phyloP scores from a whole-genome alignment of 106 monocot species.

The Apostasia ramifera region DNA sequence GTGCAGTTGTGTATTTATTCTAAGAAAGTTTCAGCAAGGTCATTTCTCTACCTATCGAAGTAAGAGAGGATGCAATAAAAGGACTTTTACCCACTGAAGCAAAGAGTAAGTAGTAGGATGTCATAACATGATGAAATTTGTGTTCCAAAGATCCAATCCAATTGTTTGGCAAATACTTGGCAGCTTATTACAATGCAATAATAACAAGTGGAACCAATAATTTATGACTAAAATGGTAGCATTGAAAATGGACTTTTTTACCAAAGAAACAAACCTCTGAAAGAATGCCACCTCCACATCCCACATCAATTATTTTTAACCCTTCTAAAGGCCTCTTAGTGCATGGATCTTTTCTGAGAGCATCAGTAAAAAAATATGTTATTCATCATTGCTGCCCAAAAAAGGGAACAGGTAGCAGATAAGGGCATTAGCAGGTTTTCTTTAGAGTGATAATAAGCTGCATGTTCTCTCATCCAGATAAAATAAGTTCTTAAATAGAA shows the following conservation, averaged over 20 bases:
- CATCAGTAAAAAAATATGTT: neutral
- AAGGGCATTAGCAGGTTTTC: neutral
- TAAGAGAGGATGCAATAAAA: too few relatives aligned
- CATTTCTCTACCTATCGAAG: too few relatives aligned
- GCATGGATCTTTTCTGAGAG: conserved; percentile 60
- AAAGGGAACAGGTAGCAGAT: neutral
- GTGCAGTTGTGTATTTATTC: too few relatives aligned
- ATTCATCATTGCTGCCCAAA: too few relatives aligned
- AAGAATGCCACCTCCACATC: conserved; percentile 97
- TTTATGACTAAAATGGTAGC: neutral
- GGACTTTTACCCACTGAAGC: too few relatives aligned
- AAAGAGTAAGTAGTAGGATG: too few relatives aligned
- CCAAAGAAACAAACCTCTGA: conserved; percentile 60
- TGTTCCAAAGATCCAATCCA: too few relatives aligned
- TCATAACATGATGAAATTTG: too few relatives aligned
- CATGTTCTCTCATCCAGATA: neutral
- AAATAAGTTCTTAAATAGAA: neutral
- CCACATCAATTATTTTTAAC: conserved; percentile 87
- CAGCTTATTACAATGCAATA: too few relatives aligned
- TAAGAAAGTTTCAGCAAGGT: too few relatives aligned
- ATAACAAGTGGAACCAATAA: too few relatives aligned
- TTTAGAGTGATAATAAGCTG: neutral
- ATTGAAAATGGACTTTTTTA: neutral
- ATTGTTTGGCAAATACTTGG: too few relatives aligned
- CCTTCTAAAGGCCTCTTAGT: conserved; percentile 85